Base-by-base conservation (phyloP, 805 yeast species). In the Candida michaelii region DNA sequence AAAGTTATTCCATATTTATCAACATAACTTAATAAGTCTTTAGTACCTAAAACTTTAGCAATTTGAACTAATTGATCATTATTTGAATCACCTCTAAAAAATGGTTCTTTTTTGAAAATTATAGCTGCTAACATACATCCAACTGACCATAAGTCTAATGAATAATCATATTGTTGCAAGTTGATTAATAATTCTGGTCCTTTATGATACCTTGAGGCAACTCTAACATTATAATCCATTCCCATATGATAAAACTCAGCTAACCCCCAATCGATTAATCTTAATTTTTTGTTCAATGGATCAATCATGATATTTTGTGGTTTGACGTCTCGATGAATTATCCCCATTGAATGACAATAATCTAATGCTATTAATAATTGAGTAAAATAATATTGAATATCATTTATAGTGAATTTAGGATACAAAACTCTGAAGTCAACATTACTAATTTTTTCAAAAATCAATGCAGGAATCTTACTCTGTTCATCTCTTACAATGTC, bases 261-360 rank as follows among this genome's bases (percentile, higher is more conserved):
- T 48, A 89, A 68, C 13, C 97, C 97, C 97, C 97, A 89, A 66
- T 89, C 97, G 49, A 89, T 89, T 42, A 89, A 76, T 53, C 91
- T 76, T 56, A 89, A 67, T 38, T 72, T 69, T 51, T 75, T 77
- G 36, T 61, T 64, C 24, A 72, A 66, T 45, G 89, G 96, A 64
- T 89, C 96, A 53, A 89, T 89, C 96, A 89, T 89, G 34, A 89
- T 87, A 58, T 89, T 89, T 62, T 89, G 96, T 9, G 97, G 97
- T 61, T 89, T 89, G 39, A 89, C 96, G 63, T 89, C 97, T 60
- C 97, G 73, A 65, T 89, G 97, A 82, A 89, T 89, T 48, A 90
- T 88, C 30, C 97, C 97, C 83, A 85, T 85, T 4, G 95, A 85
- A 68, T 90, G 97, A 42, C 87, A 84, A 62, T 77, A 89, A 66